Percentiles rank a stretch among this genome's conserved stretches.
Evolutionary conservation across 2,329 filamentous ascomycete genomes (phyloP).

Genomic region (Akanthomyces dipterigenus): DNA sequence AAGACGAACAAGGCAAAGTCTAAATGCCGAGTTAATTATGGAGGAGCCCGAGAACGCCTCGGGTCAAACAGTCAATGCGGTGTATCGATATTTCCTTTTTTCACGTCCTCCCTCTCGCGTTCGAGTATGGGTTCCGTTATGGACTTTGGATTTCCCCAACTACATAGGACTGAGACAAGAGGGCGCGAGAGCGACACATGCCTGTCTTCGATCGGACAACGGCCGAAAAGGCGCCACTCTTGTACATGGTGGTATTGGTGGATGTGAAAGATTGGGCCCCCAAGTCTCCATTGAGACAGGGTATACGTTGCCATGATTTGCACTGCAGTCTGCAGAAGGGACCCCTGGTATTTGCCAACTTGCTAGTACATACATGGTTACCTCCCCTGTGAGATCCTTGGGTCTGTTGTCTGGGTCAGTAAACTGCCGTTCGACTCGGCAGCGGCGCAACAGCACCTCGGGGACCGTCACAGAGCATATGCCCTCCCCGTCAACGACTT

Average conservation of each 20-base stretch:
- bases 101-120: neutral
- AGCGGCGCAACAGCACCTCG: too few species aligned
- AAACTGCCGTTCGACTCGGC: too few species aligned
- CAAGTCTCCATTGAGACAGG: neutral
- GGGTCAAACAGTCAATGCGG: neutral
- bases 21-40: neutral
- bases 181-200: neutral
- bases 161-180: neutral
- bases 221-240: neutral
- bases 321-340: neutral
- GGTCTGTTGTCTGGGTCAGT: too few species aligned
- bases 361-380: neutral
- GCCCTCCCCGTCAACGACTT: too few species aligned
- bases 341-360: neutral
- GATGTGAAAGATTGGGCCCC: neutral
- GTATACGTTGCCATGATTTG: neutral
- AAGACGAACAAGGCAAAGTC: neutral
- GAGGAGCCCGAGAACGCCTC: neutral
- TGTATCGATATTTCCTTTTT: neutral
- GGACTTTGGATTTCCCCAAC: neutral
- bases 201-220: slow-evolving; percentile 3
- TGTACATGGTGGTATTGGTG: neutral
- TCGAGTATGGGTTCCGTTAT: neutral
- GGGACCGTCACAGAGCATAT: too few species aligned
- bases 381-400: neutral